Evolutionary conservation across 2,329 filamentous ascomycete species (phyloP).

Genomic region (Cladorrhinum sp.): DNA sequence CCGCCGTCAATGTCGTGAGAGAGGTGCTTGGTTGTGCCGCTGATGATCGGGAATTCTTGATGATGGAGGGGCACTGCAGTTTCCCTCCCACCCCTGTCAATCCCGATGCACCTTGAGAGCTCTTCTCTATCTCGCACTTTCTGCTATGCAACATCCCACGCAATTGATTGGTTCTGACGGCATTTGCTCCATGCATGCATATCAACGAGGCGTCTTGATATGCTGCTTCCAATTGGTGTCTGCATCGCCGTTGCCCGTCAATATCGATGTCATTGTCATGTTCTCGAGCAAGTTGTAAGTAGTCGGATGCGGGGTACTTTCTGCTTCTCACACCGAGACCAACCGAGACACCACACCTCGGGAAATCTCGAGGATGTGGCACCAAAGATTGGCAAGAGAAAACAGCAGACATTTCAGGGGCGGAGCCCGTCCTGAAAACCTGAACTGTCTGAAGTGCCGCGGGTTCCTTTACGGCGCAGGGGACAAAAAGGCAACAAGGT

Average conservation of each 20-base stretch:
- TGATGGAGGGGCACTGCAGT: neutral
- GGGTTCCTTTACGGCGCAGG: constrained; percentile 3
- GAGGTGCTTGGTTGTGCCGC: neutral
- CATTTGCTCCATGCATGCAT: neutral
- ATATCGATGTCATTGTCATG: constrained; percentile 7
- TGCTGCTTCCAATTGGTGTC: constrained; percentile 4
- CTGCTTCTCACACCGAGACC: neutral
- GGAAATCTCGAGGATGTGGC: neutral
- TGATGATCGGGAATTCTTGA: neutral
- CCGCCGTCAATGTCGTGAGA: neutral
- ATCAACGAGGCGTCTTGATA: neutral
- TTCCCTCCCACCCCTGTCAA: neutral
- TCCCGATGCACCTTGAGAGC: neutral
- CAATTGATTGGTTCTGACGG: constrained; percentile 5
- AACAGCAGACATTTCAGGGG: neutral
- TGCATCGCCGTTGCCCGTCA: constrained; percentile 4
- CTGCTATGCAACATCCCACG: neutral
- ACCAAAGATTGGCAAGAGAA: neutral
- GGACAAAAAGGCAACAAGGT: neutral
- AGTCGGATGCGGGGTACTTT: constrained; percentile 9
- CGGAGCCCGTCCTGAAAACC: constrained; percentile 6
- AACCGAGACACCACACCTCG: constrained; percentile 4
- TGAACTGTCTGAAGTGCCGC: constrained; percentile 9
- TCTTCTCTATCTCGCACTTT: neutral
- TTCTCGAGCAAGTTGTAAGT: neutral